phyloP scores from a whole-genome alignment of 2,329 filamentous ascomycete species.

The Thelonectria discophora region DNA sequence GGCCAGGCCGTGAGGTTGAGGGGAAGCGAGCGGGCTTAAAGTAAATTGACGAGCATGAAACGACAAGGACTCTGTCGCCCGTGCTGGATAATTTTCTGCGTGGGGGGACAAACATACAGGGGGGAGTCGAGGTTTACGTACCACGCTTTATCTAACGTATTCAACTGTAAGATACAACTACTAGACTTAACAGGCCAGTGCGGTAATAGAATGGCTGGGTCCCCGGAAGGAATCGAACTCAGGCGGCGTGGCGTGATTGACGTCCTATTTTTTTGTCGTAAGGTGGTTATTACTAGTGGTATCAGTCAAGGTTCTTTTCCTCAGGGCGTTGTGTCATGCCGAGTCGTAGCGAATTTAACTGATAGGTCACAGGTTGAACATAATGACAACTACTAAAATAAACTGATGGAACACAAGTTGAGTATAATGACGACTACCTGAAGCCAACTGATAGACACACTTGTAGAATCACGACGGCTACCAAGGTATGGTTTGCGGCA shows the following conservation, averaged over 20 bases:
- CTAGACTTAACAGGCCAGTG: constrained; percentile 44
- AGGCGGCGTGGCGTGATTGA: background rate
- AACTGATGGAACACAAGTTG: too few relatives aligned
- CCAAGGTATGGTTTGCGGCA: too few relatives aligned
- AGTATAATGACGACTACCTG: too few relatives aligned
- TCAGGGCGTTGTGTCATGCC: too few relatives aligned
- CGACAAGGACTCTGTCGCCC: background rate
- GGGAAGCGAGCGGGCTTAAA: constrained; percentile 88
- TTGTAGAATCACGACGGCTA: too few relatives aligned
- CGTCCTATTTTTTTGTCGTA: background rate
- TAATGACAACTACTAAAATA: too few relatives aligned
- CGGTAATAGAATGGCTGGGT: constrained; percentile 37
- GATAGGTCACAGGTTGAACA: too few relatives aligned
- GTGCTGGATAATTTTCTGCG: constrained; percentile 25
- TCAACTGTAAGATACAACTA: constrained; percentile 46
- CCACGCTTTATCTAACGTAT: constrained; percentile 33
- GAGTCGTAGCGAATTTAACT: too few relatives aligned
- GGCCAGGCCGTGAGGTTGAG: constrained; percentile 93
- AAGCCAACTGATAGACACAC: too few relatives aligned
- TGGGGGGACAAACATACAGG: constrained; percentile 15
- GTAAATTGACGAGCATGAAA: constrained; percentile 4
- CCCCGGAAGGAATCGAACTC: constrained; percentile 27
- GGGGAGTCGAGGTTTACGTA: constrained; percentile 24
- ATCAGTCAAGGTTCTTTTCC: background rate
- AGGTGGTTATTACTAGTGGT: background rate